phyloP scores from a whole-genome alignment of 768 basidiomycete species.

The Scleroderma bovista region DNA sequence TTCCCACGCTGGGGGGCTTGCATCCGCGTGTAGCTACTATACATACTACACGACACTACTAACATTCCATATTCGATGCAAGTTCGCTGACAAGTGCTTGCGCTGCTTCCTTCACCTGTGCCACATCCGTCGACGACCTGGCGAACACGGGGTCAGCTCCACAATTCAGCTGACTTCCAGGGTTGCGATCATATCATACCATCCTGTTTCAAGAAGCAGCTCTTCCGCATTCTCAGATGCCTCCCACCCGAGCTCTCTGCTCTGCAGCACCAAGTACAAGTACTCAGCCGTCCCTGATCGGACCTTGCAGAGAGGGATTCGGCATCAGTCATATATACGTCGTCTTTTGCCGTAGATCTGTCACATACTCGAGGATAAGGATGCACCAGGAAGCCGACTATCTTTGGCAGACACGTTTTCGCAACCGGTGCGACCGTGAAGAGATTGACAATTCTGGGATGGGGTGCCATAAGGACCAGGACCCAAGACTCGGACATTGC shows the following conservation, averaged over 20 bases:
- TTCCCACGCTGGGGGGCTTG: too few relatives aligned
- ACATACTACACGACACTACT: constrained; percentile 11
- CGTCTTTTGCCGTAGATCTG: constrained; percentile 7
- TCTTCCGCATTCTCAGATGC: constrained; percentile 59
- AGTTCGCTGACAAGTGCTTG: constrained; percentile 38
- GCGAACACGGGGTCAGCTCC: constrained; percentile 24
- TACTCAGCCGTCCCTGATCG: constrained; percentile 79
- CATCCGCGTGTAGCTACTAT: not conserved
- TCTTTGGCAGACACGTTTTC: constrained; percentile 35
- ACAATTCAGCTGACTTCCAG: constrained; percentile 6
- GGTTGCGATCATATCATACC: constrained; percentile 45
- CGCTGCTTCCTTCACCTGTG: constrained; percentile 35
- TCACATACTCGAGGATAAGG: constrained; percentile 69
- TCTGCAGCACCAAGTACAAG: constrained; percentile 72
- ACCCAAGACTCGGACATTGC: constrained; percentile 8
- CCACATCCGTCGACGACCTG: constrained; percentile 46
- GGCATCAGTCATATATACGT: constrained; percentile 8
- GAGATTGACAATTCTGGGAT: constrained; percentile 59
- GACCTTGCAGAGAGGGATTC: constrained; percentile 42
- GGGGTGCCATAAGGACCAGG: constrained; percentile 8
- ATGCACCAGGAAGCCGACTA: constrained; percentile 68
- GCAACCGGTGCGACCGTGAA: constrained; percentile 45
- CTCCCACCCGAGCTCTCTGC: constrained; percentile 58
- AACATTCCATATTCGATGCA: constrained; percentile 21
- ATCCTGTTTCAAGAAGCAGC: constrained; percentile 74